These are phyloP conservation scores for Fusarium torulosum DNA, from an alignment of 2,329 filamentous ascomycete genomes.

Conservation along the genomic window DNA sequence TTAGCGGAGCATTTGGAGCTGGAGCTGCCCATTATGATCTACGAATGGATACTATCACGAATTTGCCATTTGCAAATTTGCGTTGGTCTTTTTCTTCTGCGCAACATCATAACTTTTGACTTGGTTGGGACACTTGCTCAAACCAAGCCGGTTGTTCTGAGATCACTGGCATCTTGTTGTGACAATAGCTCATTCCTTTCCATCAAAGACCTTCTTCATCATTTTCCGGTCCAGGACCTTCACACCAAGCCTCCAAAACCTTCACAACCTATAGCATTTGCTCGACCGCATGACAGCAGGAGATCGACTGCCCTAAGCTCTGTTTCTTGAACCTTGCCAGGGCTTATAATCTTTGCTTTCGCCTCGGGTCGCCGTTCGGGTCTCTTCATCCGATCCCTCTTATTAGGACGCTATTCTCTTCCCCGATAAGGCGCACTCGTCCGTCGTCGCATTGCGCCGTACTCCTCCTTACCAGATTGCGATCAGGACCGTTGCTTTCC, in stretches of 20 bases:
- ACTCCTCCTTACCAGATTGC: conserved; percentile 15
- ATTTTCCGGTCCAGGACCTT: conserved; percentile 7
- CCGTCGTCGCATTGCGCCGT: conserved; percentile 43
- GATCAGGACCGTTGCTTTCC: conserved; percentile 34
- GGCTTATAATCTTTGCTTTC: conserved; percentile 11
- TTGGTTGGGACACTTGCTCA: conserved; percentile 19
- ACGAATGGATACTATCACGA: conserved; percentile 22
- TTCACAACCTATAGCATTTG: conserved; percentile 9
- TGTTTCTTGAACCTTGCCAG: conserved; percentile 19
- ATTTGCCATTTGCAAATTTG: conserved; percentile 43
- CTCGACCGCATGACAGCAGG: conserved; percentile 1
- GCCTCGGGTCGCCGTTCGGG: conserved; percentile 17
- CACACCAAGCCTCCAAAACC: conserved; percentile 10
- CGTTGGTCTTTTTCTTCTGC: conserved; percentile 17
- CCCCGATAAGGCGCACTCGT: conserved; percentile 40
- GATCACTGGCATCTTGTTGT: conserved; percentile 16
- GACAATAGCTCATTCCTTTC: conserved; percentile 7
- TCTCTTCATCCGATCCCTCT: conserved; percentile 19
- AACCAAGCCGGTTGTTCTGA: conserved; percentile 24
- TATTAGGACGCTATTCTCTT: conserved; percentile 28
- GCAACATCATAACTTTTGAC: conserved; percentile 21
- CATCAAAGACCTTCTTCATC: not conserved
- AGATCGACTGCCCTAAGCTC: conserved; percentile 14
- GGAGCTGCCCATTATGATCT: conserved; percentile 20
- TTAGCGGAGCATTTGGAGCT: conserved; percentile 31